A percentile compares a stretch with the other conserved stretches of the same genome.
These are phyloP conservation scores for Pulveroboletus sp. DNA, from an alignment of 768 basidiomycete species.

Conservation along the genomic window DNA sequence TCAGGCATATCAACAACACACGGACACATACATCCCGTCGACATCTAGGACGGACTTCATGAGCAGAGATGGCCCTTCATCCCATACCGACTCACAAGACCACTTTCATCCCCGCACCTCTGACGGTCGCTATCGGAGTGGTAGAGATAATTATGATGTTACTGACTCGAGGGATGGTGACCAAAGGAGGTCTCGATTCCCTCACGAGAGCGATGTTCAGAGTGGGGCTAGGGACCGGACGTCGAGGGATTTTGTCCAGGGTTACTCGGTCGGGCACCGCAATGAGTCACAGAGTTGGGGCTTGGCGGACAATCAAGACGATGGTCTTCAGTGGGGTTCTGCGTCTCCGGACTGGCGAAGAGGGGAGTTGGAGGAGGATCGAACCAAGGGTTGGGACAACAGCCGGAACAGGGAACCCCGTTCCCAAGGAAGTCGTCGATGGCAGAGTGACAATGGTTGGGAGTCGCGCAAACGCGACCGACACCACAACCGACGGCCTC, in stretches of 20 bases:
- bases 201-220: conserved; percentile 39
- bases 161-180: conserved; percentile 42
- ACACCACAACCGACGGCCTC: conserved; percentile 35
- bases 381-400: conserved; percentile 33
- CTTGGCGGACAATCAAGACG: conserved; percentile 39
- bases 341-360: conserved; percentile 42
- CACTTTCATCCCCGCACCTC: conserved; percentile 34
- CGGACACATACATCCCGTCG: conserved; percentile 45
- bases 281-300: conserved; percentile 42
- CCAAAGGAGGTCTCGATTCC: conserved; percentile 39
- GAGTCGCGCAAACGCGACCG: conserved; percentile 45
- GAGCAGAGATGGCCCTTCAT: conserved; percentile 48
- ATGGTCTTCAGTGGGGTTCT: conserved; percentile 38
- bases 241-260: conserved; percentile 42
- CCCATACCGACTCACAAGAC: conserved; percentile 45
- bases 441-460: conserved; percentile 46
- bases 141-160: conserved; percentile 47
- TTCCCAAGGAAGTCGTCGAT: conserved; percentile 27
- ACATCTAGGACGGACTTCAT: conserved; percentile 29
- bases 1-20: conserved; percentile 33
- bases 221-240: conserved; percentile 44
- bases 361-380: conserved; percentile 36
- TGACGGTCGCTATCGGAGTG: conserved; percentile 48
- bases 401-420: conserved; percentile 35
- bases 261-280: conserved; percentile 42